These are phyloP conservation scores for Sporothrix inflata DNA, from an alignment of 2,329 filamentous ascomycete species.

Conservation along the genomic window DNA sequence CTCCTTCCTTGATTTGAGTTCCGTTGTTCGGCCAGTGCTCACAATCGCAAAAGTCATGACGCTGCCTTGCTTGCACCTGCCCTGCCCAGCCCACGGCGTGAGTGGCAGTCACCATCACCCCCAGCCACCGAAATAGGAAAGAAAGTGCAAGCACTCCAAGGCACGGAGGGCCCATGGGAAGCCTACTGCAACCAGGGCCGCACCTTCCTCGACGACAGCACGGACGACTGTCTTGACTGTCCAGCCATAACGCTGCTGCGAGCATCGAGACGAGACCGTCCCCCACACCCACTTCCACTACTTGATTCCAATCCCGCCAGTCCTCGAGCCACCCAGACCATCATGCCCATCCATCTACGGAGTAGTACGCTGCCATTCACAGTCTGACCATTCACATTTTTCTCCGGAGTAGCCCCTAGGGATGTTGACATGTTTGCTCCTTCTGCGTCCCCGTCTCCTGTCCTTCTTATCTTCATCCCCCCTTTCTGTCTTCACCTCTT, in stretches of 20 bases:
- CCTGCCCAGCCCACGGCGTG: neutral
- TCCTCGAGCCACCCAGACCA: neutral
- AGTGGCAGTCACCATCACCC: neutral
- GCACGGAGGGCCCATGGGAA: neutral
- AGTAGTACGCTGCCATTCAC: neutral
- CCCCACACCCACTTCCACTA: neutral
- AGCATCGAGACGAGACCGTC: neutral
- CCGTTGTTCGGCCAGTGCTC: neutral
- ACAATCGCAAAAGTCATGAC: constrained; percentile 6
- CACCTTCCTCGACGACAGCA: neutral
- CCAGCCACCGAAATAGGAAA: constrained; percentile 15
- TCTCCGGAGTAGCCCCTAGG: neutral
- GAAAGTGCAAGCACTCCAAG: neutral
- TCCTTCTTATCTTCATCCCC: neutral
- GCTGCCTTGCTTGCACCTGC: neutral
- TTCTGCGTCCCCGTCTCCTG: constrained; percentile 5
- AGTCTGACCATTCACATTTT: constrained; percentile 12
- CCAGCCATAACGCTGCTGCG: neutral
- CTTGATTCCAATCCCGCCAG: constrained; percentile 10
- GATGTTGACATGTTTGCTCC: neutral
- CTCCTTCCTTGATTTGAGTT: constrained; percentile 15
- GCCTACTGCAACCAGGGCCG: neutral
- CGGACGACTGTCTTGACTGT: neutral
- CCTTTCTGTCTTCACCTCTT: neutral
- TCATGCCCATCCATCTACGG: neutral